Base-by-base conservation (phyloP, 2,329 filamentous ascomycete species). In the Calonectria henricotiae region DNA sequence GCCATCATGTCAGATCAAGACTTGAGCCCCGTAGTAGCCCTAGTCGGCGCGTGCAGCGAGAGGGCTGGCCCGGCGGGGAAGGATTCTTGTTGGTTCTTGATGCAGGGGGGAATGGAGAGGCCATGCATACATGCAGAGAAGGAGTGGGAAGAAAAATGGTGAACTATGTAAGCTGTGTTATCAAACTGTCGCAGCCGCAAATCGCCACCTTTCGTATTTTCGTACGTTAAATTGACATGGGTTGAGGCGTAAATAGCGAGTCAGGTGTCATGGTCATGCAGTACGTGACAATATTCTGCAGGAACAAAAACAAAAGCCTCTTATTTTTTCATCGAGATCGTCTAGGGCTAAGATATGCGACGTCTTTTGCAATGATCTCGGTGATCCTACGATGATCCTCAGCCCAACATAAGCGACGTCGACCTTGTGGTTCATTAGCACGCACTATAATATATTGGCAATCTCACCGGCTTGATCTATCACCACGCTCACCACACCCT, bases 61-160 rank as follows among this genome's bases (percentile, higher is more conserved):
- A 67, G 67, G 69, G 71, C 61, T 70, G 70, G 67, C 51, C 25
- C 37, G 73, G 73, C 72, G 69, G 74, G 76, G 51, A 58, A 58
- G 51, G 51, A 58, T 58, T 58, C 27, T n/a, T 58, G 51, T 5
- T 58, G 51, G 51, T 12, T 17, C 37, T 77, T 73, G 74, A 77
- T 71, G 76, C 75, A 77, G 74, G 75, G 75, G 75, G 75, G n/a
- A 46, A 68, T 62, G 44, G 67, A 5, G n/a, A 27, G 30, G 39
- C 23, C 32, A 41, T 25, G 32, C 55, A 25, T 68, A 51, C 39
- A 37, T 68, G 64, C 39, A 62, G 54, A 61, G 27, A 20, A 27
- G 8, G 4, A n/a, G 11, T 6, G 20, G 13, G 11, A 12, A 13
- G 37, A 58, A 39, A 55, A 37, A 37, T 2, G 17, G 47, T 39